phyloP scores from a whole-genome alignment of 306 rosid genomes.

The Quercus bicolor region DNA sequence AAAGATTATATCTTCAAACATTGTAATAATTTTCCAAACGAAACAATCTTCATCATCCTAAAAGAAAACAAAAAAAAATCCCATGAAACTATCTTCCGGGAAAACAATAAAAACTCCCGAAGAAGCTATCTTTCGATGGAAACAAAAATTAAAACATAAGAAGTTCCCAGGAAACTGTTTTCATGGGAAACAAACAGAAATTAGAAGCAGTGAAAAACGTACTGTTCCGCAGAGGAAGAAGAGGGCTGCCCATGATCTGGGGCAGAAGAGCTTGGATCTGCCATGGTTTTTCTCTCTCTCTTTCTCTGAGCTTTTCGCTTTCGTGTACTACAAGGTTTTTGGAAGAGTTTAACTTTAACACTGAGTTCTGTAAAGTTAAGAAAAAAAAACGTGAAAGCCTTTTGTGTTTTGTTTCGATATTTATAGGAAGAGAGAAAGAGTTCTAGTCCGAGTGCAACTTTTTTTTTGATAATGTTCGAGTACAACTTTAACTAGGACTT shows the following conservation, averaged over 20 bases:
- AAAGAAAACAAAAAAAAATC: neutral
- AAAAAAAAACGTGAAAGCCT: neutral
- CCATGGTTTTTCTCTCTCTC: constrained; percentile 12
- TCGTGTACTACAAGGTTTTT: neutral
- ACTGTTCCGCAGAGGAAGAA: constrained; percentile 22
- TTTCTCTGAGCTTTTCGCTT: neutral
- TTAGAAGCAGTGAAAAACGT: neutral
- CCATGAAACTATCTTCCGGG: neutral
- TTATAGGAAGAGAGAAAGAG: neutral
- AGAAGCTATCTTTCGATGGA: neutral
- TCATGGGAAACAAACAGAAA: neutral
- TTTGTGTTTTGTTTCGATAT: neutral
- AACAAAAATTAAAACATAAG: neutral
- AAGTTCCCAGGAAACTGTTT: neutral
- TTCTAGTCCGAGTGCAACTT: neutral
- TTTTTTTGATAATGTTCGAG: too few species aligned
- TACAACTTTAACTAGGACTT: neutral
- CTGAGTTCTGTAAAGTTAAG: neutral
- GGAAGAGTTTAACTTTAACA: neutral
- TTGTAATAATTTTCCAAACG: neutral
- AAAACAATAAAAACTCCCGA: neutral
- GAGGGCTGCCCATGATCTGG: constrained; percentile 7
- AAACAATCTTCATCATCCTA: neutral
- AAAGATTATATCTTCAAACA: too few species aligned
- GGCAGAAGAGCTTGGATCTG: constrained; percentile 14